Conservation (phyloP, 2,329 filamentous ascomycete genomes). For the Colletotrichum falcatum region DNA sequence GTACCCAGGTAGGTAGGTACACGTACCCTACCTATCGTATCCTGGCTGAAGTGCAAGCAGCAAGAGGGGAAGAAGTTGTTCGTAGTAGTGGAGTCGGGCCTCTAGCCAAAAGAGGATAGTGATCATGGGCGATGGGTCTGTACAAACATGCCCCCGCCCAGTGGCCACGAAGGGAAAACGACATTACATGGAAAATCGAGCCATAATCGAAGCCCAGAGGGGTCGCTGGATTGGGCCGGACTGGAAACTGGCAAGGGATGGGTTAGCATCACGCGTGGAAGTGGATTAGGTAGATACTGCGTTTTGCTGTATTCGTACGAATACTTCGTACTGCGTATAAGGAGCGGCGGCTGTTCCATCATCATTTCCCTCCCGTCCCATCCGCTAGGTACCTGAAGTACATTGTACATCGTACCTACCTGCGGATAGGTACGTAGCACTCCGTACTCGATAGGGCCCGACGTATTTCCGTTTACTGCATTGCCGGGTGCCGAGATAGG, state of each 20-base stretch:
- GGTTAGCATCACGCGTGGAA: constrained; percentile 26
- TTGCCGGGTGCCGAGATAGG: constrained; percentile 18
- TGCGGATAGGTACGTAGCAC: no score
- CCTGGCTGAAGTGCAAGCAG: constrained; percentile 3
- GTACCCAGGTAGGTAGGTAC: no score
- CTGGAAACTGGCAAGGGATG: not conserved
- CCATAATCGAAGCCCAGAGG: not conserved
- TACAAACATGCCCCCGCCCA: constrained; percentile 12
- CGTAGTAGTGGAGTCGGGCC: constrained; percentile 27
- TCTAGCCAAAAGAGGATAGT: constrained; percentile 37
- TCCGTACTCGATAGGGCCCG: constrained; percentile 18
- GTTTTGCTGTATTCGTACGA: no score
- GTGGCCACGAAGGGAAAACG: not conserved
- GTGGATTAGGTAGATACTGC: constrained; percentile 4
- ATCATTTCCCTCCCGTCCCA: not conserved
- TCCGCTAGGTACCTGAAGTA: not conserved
- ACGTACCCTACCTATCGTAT: no score
- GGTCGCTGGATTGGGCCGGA: constrained; percentile 2
- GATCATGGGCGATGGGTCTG: constrained; percentile 28
- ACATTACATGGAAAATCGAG: constrained; percentile 8
- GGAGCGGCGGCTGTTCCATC: not conserved
- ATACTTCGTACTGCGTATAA: no score
- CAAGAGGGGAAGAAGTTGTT: constrained; percentile 28
- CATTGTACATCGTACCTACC: no score
- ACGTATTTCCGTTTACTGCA: constrained; percentile 29